Evolutionary conservation across 1,284 basidiomycete species (phyloP), one percentile per base, ranked within the genome.

Genomic region (Melampsora larici-populina): DNA sequence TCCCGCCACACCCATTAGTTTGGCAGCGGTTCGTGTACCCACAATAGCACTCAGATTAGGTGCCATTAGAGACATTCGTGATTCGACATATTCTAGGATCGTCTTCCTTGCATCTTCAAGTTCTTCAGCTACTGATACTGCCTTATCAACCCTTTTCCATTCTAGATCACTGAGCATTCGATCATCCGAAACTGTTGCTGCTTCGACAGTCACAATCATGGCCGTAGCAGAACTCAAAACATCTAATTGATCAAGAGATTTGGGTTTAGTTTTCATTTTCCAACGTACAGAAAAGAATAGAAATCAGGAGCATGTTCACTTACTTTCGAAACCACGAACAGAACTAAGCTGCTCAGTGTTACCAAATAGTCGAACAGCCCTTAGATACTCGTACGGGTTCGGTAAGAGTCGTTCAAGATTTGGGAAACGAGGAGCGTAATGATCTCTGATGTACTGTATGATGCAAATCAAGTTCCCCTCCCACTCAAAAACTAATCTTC

Each of bases 21-120:
- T 99, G 67, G 97, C 96, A 62, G 97, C 97, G 86, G 94, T 96
- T 80, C 92, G 93, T 74, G 96, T 97, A 83, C 97, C 96, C 84
- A 99, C 93, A 84, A 99, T 96, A 83, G 92, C 92, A 81, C 93
- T 96, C 83, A 99, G 89, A 85, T 99, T 99, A 80, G 97, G 97
- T 79, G 96, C 95, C 82, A 99, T 91, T 72, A 95, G 89, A 85
- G 93, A 92, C 93, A 99, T 99, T 84, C 97, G 89, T 82, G 94
- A 97, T 87, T 97, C 96, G 84, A 99, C 97, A 87, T 98, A 99
- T 86, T 92, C 90, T 86, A 99, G 94, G 81, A 99, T 99, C 89
- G 93, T 82, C n/a, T 36, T 68, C 68, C 94, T 89, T 0, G 92
- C 91, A 80, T 91, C 90, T 81, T 97, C 92, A 33, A 99, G 86